Evolutionary conservation across 2,329 filamentous ascomycete genomes (phyloP).

Genomic region (Simplicillium aogashimaense): DNA sequence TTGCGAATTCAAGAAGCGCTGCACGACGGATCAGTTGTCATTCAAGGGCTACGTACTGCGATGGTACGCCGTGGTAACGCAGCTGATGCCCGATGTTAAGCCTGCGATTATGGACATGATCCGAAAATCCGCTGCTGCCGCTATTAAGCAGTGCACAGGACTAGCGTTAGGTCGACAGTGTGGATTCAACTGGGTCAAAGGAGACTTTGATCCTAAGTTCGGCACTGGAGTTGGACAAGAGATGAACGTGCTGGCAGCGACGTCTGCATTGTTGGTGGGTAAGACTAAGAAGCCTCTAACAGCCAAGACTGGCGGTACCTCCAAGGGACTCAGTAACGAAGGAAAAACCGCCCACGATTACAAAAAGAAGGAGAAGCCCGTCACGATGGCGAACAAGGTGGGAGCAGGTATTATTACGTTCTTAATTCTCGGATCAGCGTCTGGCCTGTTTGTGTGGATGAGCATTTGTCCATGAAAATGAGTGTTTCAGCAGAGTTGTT

Average conservation of each 20-base stretch:
- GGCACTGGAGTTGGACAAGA: slow-evolving; percentile 47
- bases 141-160: slow-evolving; percentile 42
- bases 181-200: slow-evolving; percentile 42
- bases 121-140: slow-evolving; percentile 39
- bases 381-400: slow-evolving; percentile 34
- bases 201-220: slow-evolving; percentile 40
- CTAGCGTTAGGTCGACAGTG: slow-evolving; percentile 38
- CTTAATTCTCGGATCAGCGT: slow-evolving; percentile 27
- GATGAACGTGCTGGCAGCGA: slow-evolving; percentile 47
- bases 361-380: slow-evolving; percentile 18
- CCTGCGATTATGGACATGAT: slow-evolving; percentile 39
- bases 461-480: slow-evolving; percentile 22
- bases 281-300: slow-evolving; percentile 31
- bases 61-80: slow-evolving; percentile 43
- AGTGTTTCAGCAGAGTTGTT: too few species aligned
- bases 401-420: slow-evolving; percentile 38
- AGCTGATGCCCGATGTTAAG: slow-evolving; percentile 43
- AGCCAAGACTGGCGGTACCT: slow-evolving; percentile 39
- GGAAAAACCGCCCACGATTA: slow-evolving; percentile 26
- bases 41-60: slow-evolving; percentile 57
- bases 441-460: slow-evolving; percentile 39
- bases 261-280: slow-evolving; percentile 40
- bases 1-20: slow-evolving; percentile 30
- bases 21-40: slow-evolving; percentile 61
- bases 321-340: slow-evolving; percentile 31